Conservation (phyloP, 257 asterid genomes). For the Coffea canephora region DNA sequence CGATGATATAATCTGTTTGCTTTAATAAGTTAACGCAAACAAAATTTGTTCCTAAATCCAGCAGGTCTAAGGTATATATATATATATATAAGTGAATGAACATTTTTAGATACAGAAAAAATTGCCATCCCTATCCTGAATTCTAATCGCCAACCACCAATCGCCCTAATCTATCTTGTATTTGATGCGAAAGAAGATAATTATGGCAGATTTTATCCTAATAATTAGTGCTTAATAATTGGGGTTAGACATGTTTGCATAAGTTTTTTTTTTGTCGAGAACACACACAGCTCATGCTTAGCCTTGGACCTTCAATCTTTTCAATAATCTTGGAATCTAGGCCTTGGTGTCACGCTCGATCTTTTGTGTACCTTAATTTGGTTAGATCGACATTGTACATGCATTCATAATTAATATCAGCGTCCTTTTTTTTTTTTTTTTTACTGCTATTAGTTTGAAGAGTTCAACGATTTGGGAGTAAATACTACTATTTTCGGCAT, state of each 20-base stretch:
- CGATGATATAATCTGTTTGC: background rate
- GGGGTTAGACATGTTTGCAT: background rate
- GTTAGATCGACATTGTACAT: background rate
- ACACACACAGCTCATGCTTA: background rate
- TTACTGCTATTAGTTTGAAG: background rate
- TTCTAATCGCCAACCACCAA: background rate
- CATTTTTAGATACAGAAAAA: background rate
- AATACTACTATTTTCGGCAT: background rate
- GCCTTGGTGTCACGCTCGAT: background rate
- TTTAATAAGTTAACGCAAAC: background rate
- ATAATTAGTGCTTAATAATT: background rate
- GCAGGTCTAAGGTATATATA: too few species aligned
- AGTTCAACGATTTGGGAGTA: background rate
- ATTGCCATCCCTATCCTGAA: background rate
- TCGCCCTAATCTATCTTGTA: background rate
- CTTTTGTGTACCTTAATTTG: background rate
- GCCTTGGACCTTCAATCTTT: background rate
- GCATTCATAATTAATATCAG: background rate
- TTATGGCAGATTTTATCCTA: background rate
- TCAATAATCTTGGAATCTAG: background rate
- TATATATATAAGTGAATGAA: background rate
- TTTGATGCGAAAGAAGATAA: background rate
- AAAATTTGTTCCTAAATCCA: background rate
- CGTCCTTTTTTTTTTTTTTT: background rate
- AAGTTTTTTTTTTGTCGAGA: background rate